Conservation (phyloP, 805 yeast species). For the Candida nanaspora region DNA sequence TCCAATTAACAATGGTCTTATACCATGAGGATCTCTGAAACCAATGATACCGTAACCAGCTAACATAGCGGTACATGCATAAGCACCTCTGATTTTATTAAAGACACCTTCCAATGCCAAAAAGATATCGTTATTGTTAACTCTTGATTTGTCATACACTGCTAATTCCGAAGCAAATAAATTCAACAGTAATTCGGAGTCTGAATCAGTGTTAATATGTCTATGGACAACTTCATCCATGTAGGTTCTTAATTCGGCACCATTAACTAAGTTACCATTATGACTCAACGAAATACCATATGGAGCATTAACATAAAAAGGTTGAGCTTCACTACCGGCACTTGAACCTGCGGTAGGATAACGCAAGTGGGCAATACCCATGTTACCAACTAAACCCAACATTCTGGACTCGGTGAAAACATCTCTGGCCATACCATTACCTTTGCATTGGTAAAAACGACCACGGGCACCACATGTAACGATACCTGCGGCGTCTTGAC, state of each 20-base stretch:
- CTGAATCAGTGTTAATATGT: slow-evolving; percentile 95
- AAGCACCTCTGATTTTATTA: slow-evolving; percentile 86
- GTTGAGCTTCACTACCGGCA: slow-evolving; percentile 96
- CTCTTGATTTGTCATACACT: slow-evolving; percentile 86
- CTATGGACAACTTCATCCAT: slow-evolving; percentile 93
- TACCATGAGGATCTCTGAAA: slow-evolving; percentile 95
- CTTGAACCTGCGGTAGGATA: slow-evolving; percentile 97
- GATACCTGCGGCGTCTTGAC: slow-evolving; percentile 99
- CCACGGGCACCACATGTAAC: slow-evolving; percentile 94
- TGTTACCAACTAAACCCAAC: slow-evolving; percentile 75
- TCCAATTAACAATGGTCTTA: slow-evolving; percentile 85
- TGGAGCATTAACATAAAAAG: slow-evolving; percentile 95
- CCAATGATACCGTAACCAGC: slow-evolving; percentile 96
- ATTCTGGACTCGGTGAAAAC: slow-evolving; percentile 85
- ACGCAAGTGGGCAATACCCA: slow-evolving; percentile 93
- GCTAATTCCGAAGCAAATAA: slow-evolving; percentile 89
- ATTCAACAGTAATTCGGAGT: slow-evolving; percentile 84
- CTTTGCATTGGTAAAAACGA: slow-evolving; percentile 93
- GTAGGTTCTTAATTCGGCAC: slow-evolving; percentile 64
- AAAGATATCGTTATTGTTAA: slow-evolving; percentile 84
- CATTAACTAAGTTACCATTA: slow-evolving; percentile 92
- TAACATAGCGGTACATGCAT: slow-evolving; percentile 88
- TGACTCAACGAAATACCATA: slow-evolving; percentile 88
- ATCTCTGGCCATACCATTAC: slow-evolving; percentile 97
- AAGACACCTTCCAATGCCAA: slow-evolving; percentile 79